Evolutionary conservation across 2,329 filamentous ascomycete genomes (phyloP).

Genomic region (Leptodontidium sp.): DNA sequence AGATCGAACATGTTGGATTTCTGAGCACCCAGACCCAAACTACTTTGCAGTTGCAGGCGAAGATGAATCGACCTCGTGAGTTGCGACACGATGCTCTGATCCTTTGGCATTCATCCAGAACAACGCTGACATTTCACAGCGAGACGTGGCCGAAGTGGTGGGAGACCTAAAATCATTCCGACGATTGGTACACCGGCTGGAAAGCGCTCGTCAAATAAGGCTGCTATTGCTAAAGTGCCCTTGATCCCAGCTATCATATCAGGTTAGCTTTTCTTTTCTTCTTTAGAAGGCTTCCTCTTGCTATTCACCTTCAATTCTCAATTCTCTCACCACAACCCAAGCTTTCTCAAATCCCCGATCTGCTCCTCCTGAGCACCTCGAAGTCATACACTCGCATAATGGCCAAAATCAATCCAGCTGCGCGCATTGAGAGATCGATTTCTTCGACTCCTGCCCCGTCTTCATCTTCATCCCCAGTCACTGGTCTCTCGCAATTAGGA

Average conservation of each 20-base stretch:
- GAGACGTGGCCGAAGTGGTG: not conserved
- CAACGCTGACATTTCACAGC: slow-evolving; percentile 1
- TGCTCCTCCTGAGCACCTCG: not conserved
- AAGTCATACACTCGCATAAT: not conserved
- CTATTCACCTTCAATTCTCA: not conserved
- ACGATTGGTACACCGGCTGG: not conserved
- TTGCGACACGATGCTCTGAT: not conserved
- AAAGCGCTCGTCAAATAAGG: not conserved
- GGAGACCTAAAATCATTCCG: not conserved
- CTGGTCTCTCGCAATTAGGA: no score
- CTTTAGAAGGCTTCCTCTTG: not conserved
- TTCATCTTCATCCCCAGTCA: not conserved
- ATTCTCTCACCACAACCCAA: not conserved
- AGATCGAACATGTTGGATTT: not conserved
- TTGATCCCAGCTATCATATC: not conserved
- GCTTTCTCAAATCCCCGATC: not conserved
- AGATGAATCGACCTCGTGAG: slow-evolving; percentile 1
- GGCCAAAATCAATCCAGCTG: not conserved
- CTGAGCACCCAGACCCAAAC: not conserved
- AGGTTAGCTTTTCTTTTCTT: not conserved
- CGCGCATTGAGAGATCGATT: not conserved
- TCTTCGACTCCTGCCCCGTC: not conserved
- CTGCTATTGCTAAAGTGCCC: not conserved
- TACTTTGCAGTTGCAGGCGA: not conserved
- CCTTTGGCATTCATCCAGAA: not conserved